Evolutionary conservation across 148 eudicot species (phyloP), one percentile per base, ranked within the genome.

Genomic region (Rhododendron ferrugineum): DNA sequence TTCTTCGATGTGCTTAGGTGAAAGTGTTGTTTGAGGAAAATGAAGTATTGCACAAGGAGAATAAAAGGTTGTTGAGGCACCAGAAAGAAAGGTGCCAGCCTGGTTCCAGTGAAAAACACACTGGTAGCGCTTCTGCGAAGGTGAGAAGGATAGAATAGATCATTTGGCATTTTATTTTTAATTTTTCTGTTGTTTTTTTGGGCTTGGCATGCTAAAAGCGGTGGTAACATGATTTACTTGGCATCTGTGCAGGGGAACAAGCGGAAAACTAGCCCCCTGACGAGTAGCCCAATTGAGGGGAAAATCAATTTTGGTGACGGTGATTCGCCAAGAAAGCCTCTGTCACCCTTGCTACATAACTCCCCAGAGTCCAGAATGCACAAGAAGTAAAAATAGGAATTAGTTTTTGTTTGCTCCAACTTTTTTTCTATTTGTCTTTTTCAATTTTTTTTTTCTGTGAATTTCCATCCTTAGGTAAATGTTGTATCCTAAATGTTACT

Each of bases 91-190:
- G 88, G 79, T 90, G 89, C 44, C 87, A 50, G 52, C 78, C 85
- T 86, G 92, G 90, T 83, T 96, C 99, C 34, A 92, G 93, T 77
- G 97, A 93, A 85, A 93, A 90, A 81, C 91, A 78, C 47, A 84
- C 86, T 26, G 84, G 92, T 87, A 93, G 95, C 79, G 84, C 91
- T 62, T 91, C 88, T 82, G 75, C 87, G 3, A 93, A 95, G 95
- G 99, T 93, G 81, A 90, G 87, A 42, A 49, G 22, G 3, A 47
- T 11, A 47, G 37, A 64, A 62, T 56, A 34, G 46, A 32, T 34
- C 34, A 6, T 37, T 5, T 56, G 28, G 16, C 37, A 34, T 7
- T 20, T 26, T 30, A 26, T 54, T 56, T 6, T 16, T 5, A 5
- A 22, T 28, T 20, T 36, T 6, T 22, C 32, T 32, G 22, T 50